These are phyloP conservation scores for Puccinia horiana DNA, from an alignment of 1,284 basidiomycete genomes.

Conservation along the genomic window DNA sequence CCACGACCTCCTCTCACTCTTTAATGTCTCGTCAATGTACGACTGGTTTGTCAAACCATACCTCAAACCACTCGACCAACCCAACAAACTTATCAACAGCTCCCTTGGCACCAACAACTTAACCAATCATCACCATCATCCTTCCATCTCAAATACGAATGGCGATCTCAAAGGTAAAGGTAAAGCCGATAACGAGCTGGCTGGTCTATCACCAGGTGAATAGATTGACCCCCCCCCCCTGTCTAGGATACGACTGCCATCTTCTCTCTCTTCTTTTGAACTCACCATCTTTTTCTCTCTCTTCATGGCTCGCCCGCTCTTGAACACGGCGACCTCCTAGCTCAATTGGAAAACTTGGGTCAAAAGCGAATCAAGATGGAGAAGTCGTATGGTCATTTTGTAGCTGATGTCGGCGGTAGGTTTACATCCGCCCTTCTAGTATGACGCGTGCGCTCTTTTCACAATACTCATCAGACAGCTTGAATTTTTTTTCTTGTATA, in stretches of 20 bases:
- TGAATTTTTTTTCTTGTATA: neutral
- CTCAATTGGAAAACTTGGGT: constrained; percentile 11
- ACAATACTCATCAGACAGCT: neutral
- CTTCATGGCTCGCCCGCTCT: neutral
- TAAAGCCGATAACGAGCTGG: constrained; percentile 16
- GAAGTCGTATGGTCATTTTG: constrained; percentile 49
- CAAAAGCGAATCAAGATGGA: constrained; percentile 48
- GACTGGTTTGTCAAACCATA: constrained; percentile 39
- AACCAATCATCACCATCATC: neutral
- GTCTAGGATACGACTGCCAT: neutral
- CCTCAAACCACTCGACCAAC: constrained; percentile 35
- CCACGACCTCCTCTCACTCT: constrained; percentile 35
- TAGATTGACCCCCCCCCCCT: neutral
- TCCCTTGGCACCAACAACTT: neutral
- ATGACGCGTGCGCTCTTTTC: neutral
- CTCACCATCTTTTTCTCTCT: constrained; percentile 1
- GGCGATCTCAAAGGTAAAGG: constrained; percentile 40
- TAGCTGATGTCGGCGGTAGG: constrained; percentile 40
- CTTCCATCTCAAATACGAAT: constrained; percentile 4
- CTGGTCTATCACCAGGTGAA: constrained; percentile 27
- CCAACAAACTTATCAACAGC: constrained; percentile 10
- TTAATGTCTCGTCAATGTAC: constrained; percentile 42
- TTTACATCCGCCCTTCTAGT: neutral
- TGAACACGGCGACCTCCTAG: neutral
- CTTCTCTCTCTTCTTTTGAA: neutral